These are phyloP conservation scores for Solanum aculeatissimum DNA, from an alignment of 305 asterid genomes.

Conservation along the genomic window DNA sequence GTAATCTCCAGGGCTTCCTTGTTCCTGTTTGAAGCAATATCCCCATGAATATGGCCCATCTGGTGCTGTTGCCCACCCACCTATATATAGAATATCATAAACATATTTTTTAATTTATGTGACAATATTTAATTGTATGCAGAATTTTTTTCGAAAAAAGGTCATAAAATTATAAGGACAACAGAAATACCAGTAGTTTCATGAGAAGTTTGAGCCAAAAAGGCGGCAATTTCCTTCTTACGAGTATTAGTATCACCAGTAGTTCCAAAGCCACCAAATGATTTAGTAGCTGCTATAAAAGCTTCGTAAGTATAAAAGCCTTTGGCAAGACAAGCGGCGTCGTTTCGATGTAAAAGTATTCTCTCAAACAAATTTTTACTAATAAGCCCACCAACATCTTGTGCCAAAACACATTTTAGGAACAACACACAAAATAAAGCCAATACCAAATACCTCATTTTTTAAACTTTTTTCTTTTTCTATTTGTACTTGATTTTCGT, in stretches of 20 bases:
- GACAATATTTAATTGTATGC: too few species aligned
- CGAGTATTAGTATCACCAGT: constrained; percentile 16
- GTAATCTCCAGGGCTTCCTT: constrained; percentile 8
- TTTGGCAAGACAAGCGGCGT: constrained; percentile 10
- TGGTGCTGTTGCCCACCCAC: constrained; percentile 23
- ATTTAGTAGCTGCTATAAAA: constrained; percentile 16
- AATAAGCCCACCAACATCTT: constrained; percentile 2
- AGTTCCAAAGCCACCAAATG: constrained; percentile 17
- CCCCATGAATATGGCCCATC: constrained; percentile 36
- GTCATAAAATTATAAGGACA: too few species aligned
- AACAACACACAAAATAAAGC: not conserved
- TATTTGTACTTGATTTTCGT: not conserved
- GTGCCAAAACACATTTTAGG: not conserved
- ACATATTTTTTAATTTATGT: too few species aligned
- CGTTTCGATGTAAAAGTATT: constrained; percentile 18
- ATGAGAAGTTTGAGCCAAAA: constrained; percentile 29
- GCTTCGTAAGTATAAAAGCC: constrained; percentile 28
- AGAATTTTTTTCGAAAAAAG: too few species aligned
- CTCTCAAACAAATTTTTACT: constrained; percentile 9
- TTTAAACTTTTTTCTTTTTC: not conserved
- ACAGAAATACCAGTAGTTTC: constrained; percentile 15
- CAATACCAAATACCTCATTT: not conserved
- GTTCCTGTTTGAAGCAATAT: constrained; percentile 21
- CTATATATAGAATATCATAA: not conserved
- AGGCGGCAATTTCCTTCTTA: constrained; percentile 25